Conservation (phyloP, 225 moss, liverwort and hornwort genomes). For the Physcomitrellopsis africana region DNA sequence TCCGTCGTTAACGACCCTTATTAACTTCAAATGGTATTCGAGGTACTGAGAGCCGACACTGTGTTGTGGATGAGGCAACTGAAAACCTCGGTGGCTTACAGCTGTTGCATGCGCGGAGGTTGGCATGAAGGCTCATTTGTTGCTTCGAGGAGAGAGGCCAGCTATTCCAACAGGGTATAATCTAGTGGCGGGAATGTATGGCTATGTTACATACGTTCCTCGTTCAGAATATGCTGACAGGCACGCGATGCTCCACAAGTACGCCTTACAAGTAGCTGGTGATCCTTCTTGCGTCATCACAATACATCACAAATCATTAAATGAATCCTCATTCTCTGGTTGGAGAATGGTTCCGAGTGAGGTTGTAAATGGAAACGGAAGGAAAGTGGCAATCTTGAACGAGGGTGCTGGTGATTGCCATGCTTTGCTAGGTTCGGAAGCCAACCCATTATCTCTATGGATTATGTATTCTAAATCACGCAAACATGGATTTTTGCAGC, state of each 20-base stretch:
- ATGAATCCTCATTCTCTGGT: background rate
- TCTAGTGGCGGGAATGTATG: slow-evolving; percentile 85
- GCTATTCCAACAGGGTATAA: slow-evolving; percentile 82
- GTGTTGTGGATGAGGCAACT: background rate
- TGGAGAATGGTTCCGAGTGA: background rate
- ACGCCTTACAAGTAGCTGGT: slow-evolving; percentile 61
- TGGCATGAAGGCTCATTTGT: slow-evolving; percentile 80
- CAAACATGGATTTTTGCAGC: background rate
- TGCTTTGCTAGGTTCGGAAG: slow-evolving; percentile 68
- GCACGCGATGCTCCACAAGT: slow-evolving; percentile 64
- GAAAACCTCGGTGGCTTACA: slow-evolving; percentile 29
- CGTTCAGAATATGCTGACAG: slow-evolving; percentile 83
- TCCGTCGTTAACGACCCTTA: background rate
- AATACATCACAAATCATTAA: slow-evolving; percentile 25
- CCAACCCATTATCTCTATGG: slow-evolving; percentile 8
- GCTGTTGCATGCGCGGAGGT: slow-evolving; percentile 87
- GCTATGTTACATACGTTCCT: slow-evolving; percentile 61
- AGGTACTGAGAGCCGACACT: background rate
- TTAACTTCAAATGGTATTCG: no score
- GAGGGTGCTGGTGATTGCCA: slow-evolving; percentile 91
- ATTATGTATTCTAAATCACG: background rate
- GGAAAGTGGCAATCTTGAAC: slow-evolving; percentile 68
- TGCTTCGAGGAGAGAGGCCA: slow-evolving; percentile 90
- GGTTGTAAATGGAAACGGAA: slow-evolving; percentile 24
- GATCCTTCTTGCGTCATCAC: slow-evolving; percentile 49